Conservation (phyloP, 1,284 basidiomycete genomes). For the Cystobasidium pallidum region DNA sequence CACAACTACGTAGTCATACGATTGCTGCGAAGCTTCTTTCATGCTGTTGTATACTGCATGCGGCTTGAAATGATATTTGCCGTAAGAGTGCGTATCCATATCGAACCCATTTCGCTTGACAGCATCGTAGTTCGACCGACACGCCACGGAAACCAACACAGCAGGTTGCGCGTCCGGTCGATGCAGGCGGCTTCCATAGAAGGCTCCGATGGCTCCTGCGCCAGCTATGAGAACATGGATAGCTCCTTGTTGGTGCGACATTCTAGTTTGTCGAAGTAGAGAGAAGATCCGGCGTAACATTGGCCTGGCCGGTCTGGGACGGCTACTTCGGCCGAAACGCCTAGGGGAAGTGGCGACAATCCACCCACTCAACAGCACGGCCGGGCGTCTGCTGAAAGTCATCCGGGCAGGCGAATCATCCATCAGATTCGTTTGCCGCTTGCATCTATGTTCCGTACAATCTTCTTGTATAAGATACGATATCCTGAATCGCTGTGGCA, state of each 20-base stretch:
- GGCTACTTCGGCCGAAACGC: not conserved
- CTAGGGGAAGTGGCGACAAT: no score
- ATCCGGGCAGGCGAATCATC: no score
- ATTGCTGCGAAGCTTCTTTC: constrained; percentile 49
- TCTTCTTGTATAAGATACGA: no score
- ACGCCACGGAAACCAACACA: constrained; percentile 58
- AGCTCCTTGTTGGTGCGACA: not conserved
- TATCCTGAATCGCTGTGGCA: no score
- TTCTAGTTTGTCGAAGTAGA: not conserved
- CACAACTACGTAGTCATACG: constrained; percentile 59
- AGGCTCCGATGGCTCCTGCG: constrained; percentile 59
- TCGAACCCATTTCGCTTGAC: constrained; percentile 55
- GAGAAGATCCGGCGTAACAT: not conserved
- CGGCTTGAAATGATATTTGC: constrained; percentile 58
- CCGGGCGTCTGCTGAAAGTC: no score
- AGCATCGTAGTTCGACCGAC: constrained; percentile 59
- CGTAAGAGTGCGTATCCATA: constrained; percentile 58
- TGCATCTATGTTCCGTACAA: no score
- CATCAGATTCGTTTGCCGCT: no score
- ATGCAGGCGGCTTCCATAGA: constrained; percentile 59
- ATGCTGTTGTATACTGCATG: constrained; percentile 56
- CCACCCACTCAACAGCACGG: no score
- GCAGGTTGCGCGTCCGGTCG: constrained; percentile 44
- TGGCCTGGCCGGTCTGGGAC: not conserved
- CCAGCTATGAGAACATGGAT: constrained; percentile 53